A percentile compares a stretch with the other conserved stretches of the same genome.
phyloP scores from a whole-genome alignment of 371 early-diverging fungal species.

The Actinomortierella ambigua region DNA sequence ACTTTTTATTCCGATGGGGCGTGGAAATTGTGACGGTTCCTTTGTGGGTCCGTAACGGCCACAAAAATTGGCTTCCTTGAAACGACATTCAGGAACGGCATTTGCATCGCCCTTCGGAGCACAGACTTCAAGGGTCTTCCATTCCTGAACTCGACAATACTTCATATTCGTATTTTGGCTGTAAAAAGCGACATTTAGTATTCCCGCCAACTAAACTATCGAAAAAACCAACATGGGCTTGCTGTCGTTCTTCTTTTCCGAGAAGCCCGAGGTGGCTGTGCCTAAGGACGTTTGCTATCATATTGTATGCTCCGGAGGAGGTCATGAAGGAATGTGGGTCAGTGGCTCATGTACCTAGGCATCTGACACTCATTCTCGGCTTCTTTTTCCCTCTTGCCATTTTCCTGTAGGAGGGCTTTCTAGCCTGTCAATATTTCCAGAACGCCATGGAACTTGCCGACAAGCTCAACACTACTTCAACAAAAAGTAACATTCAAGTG shows the following conservation, averaged over 20 bases:
- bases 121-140: too few relatives aligned
- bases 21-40: too few relatives aligned
- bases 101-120: too few relatives aligned
- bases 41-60: too few relatives aligned
- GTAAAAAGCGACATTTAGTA: too few relatives aligned
- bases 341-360: background rate
- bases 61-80: too few relatives aligned
- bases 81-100: too few relatives aligned
- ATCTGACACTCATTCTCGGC: background rate
- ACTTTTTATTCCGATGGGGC: too few relatives aligned
- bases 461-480: conserved; percentile 30
- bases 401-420: conserved; percentile 28
- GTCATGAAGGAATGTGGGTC: too few relatives aligned
- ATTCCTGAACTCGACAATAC: too few relatives aligned
- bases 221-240: conserved; percentile 23
- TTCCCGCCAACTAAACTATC: too few relatives aligned
- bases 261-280: conserved; percentile 18
- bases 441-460: conserved; percentile 38
- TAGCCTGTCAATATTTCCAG: conserved; percentile 39
- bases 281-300: conserved; percentile 44
- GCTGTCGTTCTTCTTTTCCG: conserved; percentile 24
- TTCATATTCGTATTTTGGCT: too few relatives aligned
- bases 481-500: conserved; percentile 37
- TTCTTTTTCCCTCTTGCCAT: background rate
- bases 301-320: conserved; percentile 20